Base-by-base conservation (phyloP, 2,329 filamentous ascomycete genomes). In the Sporothrix phasma region DNA sequence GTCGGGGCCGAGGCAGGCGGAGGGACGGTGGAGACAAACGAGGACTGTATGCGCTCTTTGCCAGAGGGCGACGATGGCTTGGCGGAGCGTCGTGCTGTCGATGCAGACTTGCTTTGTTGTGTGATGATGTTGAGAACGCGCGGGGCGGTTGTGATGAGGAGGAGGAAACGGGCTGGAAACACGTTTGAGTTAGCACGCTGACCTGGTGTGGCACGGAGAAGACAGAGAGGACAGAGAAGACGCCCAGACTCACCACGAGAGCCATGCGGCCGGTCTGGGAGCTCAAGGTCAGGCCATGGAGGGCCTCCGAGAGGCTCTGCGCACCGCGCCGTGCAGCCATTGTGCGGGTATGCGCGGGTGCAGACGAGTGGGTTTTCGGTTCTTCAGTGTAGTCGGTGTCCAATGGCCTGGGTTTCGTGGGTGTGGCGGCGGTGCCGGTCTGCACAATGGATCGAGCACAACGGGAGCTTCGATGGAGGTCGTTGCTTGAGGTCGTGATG, bases 291-390 rank as follows among this genome's bases (percentile, higher is more conserved):
- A 67, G 63, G 53, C 66, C 47, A 22, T 62, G 31, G 7, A 68
- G 13, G n/a, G 62, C 65, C 39, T 68, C 65, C 22, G 64, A 10
- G 10, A 68, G 64, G 26, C 64, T 51, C 64, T 47, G 64, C 13
- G 63, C 65, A 46, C 66, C 45, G 56, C 60, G 62, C 43, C 67
- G 67, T 29, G 67, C 41, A 31, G 67, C 65, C 67, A 68, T 68
- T 54, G 51, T 53, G 61, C n/a, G 37, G n/a, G n/a, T 37, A 39
- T 61, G 19, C 24, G 31, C n/a, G 45, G 45, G 5, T 5, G 45
- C 34, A 37, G 34, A 22, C 7, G 49, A 53, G 26, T 11, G n/a
- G 6, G 17, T 37, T n/a, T 13, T 19, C 3, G 22, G 47, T 5
- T 22, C 46, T 11, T 8, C 11, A 31, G 26, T 24, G 17, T 13